Evolutionary conservation across 1,139 yeast genomes (phyloP), one percentile per base, ranked within the genome.

Genomic region (Sugiyamaella novakii): DNA sequence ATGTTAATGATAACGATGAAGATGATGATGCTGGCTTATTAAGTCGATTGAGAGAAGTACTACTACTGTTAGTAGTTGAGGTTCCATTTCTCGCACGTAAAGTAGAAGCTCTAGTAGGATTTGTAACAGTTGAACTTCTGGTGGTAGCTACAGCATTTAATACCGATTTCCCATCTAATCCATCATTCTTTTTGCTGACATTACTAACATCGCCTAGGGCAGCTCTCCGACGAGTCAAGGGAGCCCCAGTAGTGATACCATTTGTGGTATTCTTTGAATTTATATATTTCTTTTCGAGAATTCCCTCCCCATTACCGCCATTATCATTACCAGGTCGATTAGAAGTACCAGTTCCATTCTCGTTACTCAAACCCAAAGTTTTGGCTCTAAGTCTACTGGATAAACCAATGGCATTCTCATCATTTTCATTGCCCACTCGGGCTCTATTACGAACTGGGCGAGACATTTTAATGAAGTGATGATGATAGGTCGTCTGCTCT

Each of bases 171-270:
- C 35, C 35, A 21, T 24, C 44, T 7, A 40, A 15, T n/a, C 36
- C 38, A 17, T 24, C 30, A 7, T 11, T 25, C 25, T 52, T 50
- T 31, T 59, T 60, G 27, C 55, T 53, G 28, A 62, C 61, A 45
- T 64, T 65, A 46, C 66, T 64, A 24, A 65, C 57, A 47, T 65
- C 69, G 3, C 65, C 68, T 27, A 65, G 54, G 7, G 68, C 69
- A 22, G 69, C 63, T 15, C 69, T 59, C 30, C 62, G 57, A n/a
- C 65, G 25, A 62, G 80, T 34, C 70, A 28, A 11, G 7, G 38
- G 38, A 3, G 11, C 15, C 19, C 35, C 35, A 31, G 8, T 15
- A 31, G 8, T 14, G 18, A 24, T 10, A 10, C 27, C 27, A 19
- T 30, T 12, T 17, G 8, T 14, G 14, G 15, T 12, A 12, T 12